Evolutionary conservation across 768 basidiomycete species (phyloP).

Genomic region (Hysterangium stoloniferum): DNA sequence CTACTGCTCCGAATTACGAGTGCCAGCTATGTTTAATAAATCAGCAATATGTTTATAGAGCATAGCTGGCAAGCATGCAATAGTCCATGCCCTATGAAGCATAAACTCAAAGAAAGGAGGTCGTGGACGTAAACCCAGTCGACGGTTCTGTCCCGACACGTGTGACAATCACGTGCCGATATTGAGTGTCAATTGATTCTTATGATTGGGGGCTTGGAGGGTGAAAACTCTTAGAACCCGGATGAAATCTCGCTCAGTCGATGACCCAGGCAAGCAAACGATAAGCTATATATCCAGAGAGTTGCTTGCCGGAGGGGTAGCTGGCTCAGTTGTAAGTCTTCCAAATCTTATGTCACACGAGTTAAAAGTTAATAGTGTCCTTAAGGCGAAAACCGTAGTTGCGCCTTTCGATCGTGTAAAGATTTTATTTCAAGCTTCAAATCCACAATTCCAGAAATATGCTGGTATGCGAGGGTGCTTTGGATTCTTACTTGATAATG

Average conservation of each 20-base stretch:
- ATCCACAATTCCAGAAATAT: conserved; percentile 90
- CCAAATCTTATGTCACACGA: conserved; percentile 7
- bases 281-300: conserved; percentile 61
- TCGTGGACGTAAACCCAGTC: no score
- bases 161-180: no score
- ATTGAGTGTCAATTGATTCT: no score
- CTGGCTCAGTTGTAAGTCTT: conserved; percentile 80
- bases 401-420: conserved; percentile 97
- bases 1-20: no score
- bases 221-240: no score
- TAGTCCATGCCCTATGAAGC: no score
- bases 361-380: conserved; percentile 6
- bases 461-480: conserved; percentile 48
- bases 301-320: conserved; percentile 78
- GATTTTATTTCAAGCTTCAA: conserved; percentile 96
- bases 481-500: conserved; percentile 25
- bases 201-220: no score
- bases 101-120: no score
- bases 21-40: no score
- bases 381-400: conserved; percentile 86
- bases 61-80: no score
- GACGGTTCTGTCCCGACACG: no score
- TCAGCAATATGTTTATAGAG: no score
- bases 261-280: conserved; percentile 44
- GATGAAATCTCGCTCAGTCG: conserved; percentile 30